A percentile compares a stretch with the other conserved stretches of the same genome.
These are phyloP conservation scores for Cladosporium velox DNA, from an alignment of 2,329 filamentous ascomycete species.

Conservation along the genomic window DNA sequence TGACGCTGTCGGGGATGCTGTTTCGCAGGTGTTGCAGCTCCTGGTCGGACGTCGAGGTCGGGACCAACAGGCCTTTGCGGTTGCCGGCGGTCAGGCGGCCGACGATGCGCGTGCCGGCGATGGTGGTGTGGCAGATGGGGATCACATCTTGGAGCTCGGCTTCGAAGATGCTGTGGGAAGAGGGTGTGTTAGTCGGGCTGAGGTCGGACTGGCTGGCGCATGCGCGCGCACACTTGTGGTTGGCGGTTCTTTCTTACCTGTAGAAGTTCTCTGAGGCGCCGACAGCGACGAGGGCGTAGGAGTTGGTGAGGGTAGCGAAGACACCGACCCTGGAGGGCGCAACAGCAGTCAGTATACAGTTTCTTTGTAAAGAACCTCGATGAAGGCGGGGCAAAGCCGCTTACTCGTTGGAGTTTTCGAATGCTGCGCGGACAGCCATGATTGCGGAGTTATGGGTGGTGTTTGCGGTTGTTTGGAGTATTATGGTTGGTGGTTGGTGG, in stretches of 20 bases:
- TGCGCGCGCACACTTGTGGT: slow-evolving; percentile 4
- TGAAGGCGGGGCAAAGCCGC: slow-evolving; percentile 39
- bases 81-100: slow-evolving; percentile 95
- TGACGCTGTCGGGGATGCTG: slow-evolving; percentile 84
- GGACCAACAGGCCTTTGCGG: slow-evolving; percentile 93
- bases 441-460: slow-evolving; percentile 30
- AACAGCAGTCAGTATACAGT: slow-evolving; percentile 12
- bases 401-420: slow-evolving; percentile 90
- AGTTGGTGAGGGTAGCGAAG: slow-evolving; percentile 95
- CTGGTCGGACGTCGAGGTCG: slow-evolving; percentile 94
- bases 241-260: slow-evolving; percentile 34
- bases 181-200: slow-evolving; percentile 3
- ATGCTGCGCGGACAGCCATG: slow-evolving; percentile 62
- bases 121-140: slow-evolving; percentile 93
- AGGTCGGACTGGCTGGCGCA: slow-evolving; percentile 8
- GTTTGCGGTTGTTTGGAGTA: slow-evolving; percentile 6
- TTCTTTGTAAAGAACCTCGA: slow-evolving; percentile 24
- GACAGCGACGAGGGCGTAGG: slow-evolving; percentile 89
- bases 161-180: slow-evolving; percentile 77
- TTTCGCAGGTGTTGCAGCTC: slow-evolving; percentile 97
- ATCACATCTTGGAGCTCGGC: slow-evolving; percentile 96
- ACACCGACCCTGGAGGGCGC: slow-evolving; percentile 75
- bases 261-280: slow-evolving; percentile 99
- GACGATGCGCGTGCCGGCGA: slow-evolving; percentile 94
- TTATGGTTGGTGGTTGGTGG: not conserved